Base-by-base conservation (phyloP, 2,329 filamentous ascomycete genomes). In the Waltergamsia citrina region DNA sequence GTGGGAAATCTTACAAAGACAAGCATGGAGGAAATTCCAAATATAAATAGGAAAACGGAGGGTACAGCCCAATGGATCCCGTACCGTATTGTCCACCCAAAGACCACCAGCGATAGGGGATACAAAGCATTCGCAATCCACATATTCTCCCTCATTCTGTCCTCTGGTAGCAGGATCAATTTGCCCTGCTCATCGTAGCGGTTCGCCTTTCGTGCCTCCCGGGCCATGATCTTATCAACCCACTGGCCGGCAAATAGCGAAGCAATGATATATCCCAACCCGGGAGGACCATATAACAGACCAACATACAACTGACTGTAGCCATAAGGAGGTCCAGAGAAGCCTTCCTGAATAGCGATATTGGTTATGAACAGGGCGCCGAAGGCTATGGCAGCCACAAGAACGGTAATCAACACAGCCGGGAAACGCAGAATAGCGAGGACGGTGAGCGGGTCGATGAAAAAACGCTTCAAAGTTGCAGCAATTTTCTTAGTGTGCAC, bases 121-220 rank as follows among this genome's bases (percentile, higher is more conserved):
- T 82, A 88, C 29, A 88, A 44, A 4, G 76, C 62, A 1, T 78
- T 78, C 4, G 80, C 81, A 1, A 88, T 55, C 80, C 80, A 90
- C 3, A 81, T 81, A 50, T 93, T 92, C 50, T 90, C 81, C 28
- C 78, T 68, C 74, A 92, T 84, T 10, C 85, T 72, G 53, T 93
- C 85, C 56, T 92, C 85, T 0, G 85, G 85, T 3, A 75, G 63
- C 48, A 76, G 81, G 8, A 85, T 60, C 15, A 85, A 62, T 38
- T 69, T 71, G 11, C 83, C 84, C 24, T 72, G 56, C 23, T 68
- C 69, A 43, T 85, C 81, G 46, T 79, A 81, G 17, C 83, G 66
- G 10, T 74, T 74, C 0, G 81, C 82, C 41, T 69, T 78, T n/a
- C 60, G 62, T 1, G 85, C 85, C 54, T 85, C 80, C 15, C 81